phyloP scores from a whole-genome alignment of 768 basidiomycete species.

The Paxillus ammoniavirescens region DNA sequence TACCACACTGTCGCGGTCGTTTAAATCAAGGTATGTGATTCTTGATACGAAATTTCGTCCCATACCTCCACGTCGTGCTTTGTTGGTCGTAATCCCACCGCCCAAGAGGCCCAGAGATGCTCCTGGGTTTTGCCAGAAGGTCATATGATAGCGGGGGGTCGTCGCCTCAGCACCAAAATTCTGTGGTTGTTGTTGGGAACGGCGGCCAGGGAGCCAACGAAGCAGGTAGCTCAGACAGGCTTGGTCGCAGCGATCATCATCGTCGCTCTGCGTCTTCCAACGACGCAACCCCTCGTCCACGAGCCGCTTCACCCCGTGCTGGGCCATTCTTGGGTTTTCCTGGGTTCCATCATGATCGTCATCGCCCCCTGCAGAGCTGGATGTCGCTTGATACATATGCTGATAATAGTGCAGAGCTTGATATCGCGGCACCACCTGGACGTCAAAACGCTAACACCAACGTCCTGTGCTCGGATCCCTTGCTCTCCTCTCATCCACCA shows the following conservation, averaged over 20 bases:
- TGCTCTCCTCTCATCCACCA: slow-evolving; percentile 20
- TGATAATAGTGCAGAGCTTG: slow-evolving; percentile 14
- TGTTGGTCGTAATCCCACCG: background rate
- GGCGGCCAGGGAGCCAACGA: slow-evolving; percentile 6
- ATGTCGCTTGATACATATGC: slow-evolving; percentile 3
- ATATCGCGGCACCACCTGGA: slow-evolving; percentile 2
- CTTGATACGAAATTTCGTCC: slow-evolving; percentile 2
- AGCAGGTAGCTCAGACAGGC: slow-evolving; percentile 6
- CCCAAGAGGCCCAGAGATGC: slow-evolving; percentile 15
- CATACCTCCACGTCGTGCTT: background rate
- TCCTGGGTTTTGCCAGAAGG: slow-evolving; percentile 20
- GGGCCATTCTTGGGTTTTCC: slow-evolving; percentile 20
- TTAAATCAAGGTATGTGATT: slow-evolving; percentile 22
- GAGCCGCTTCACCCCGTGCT: slow-evolving; percentile 25
- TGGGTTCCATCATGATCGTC: slow-evolving; percentile 7
- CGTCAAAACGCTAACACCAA: slow-evolving; percentile 11
- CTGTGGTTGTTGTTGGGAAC: slow-evolving; percentile 7
- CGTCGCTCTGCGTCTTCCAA: slow-evolving; percentile 40
- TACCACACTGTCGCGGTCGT: slow-evolving; percentile 7
- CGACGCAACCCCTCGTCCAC: slow-evolving; percentile 51
- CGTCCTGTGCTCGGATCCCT: slow-evolving; percentile 11
- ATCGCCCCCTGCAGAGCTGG: slow-evolving; percentile 3
- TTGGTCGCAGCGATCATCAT: slow-evolving; percentile 21
- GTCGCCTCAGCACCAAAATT: slow-evolving; percentile 6
- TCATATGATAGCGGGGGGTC: slow-evolving; percentile 22